Evolutionary conservation across 306 rosid species (phyloP).

Genomic region (Prunus padus): DNA sequence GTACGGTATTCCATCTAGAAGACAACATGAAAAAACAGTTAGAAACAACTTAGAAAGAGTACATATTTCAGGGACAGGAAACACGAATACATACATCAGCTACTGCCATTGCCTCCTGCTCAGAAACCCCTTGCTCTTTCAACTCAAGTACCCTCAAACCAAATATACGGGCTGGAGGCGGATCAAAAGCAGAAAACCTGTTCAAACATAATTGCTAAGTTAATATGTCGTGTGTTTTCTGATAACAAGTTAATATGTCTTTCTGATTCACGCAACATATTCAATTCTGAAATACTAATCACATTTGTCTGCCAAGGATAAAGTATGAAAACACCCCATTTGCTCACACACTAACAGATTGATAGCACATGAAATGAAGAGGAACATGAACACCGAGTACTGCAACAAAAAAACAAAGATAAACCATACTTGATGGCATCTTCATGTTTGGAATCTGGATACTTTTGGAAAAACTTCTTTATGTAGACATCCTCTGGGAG

Average conservation of each 20-base stretch:
- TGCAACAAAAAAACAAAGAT: conserved; percentile 12
- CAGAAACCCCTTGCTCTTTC: conserved; percentile 70
- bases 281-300: conserved; percentile 16
- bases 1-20: conserved; percentile 75
- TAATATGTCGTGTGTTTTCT: neutral
- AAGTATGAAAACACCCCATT: neutral
- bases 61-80: neutral
- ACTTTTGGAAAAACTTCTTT: conserved; percentile 61
- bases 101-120: conserved; percentile 73
- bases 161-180: conserved; percentile 75
- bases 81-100: conserved; percentile 59
- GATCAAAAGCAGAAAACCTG: conserved; percentile 70
- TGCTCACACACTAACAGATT: neutral
- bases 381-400: neutral
- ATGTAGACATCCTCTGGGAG: conserved; percentile 85
- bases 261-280: neutral
- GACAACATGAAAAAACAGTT: conserved; percentile 17
- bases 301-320: neutral
- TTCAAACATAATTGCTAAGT: conserved; percentile 29
- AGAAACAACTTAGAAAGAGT: conserved; percentile 2
- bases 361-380: neutral
- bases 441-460: conserved; percentile 70
- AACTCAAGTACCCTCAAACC: conserved; percentile 68
- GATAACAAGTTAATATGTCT: neutral
- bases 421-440: conserved; percentile 65